Conservation (phyloP, 2,329 filamentous ascomycete species). For the Lecanicillium sp. region DNA sequence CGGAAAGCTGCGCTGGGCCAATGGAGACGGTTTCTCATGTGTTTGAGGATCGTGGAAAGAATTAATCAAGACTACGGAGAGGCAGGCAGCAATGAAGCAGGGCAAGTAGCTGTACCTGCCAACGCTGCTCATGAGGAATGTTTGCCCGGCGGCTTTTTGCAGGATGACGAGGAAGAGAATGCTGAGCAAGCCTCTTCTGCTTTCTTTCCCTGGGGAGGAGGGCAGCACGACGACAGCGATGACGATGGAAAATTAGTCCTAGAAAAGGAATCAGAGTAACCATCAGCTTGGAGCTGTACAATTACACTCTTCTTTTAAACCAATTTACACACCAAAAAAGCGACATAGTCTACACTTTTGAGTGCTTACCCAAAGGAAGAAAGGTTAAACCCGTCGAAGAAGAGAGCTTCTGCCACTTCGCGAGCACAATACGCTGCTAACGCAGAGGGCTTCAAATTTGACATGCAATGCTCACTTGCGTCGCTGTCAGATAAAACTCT, state of each 20-base stretch:
- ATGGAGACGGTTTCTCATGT: conserved; percentile 85
- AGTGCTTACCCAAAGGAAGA: no score
- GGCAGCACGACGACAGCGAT: conserved; percentile 29
- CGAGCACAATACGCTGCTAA: no score
- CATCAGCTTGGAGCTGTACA: no score
- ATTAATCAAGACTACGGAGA: conserved; percentile 70
- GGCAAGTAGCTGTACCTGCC: conserved; percentile 12
- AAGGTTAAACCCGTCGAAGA: no score
- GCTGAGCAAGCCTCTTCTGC: conserved; percentile 27
- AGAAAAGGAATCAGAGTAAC: conserved; percentile 6
- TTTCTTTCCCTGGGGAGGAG: conserved; percentile 40
- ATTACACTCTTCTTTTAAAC: no score
- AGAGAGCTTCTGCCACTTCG: no score
- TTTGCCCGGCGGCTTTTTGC: conserved; percentile 53
- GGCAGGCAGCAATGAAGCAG: conserved; percentile 32
- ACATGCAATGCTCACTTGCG: no score
- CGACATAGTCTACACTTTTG: no score
- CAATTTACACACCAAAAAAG: no score
- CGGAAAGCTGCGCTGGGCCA: conserved; percentile 62
- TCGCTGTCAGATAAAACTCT: no score
- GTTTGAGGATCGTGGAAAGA: conserved; percentile 71
- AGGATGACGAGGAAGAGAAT: conserved; percentile 33
- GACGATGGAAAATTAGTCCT: conserved; percentile 15
- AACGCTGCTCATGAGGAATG: conserved; percentile 33
- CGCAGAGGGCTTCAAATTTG: no score